Base-by-base conservation (phyloP, 2,329 filamentous ascomycete species). In the Coniochaeta sp. region DNA sequence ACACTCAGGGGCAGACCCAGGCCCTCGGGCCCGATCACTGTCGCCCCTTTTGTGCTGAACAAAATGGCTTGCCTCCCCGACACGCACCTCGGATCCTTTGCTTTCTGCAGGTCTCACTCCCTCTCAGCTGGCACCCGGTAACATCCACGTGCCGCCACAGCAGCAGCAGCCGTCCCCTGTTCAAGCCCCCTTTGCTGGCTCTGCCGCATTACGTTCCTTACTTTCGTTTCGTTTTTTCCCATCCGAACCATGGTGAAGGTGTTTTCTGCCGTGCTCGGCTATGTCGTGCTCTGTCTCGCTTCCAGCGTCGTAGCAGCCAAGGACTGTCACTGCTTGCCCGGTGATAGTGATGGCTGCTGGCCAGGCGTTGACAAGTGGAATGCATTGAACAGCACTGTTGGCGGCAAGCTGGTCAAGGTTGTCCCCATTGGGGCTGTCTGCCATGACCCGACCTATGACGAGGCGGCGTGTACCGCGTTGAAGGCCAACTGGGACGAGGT, bases 391-490 rank as follows among this genome's bases (percentile, higher is more conserved):
- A 40, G 59, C 14, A 70, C 73, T 5, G 58, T 79, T 6, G 61
- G 62, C 9, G 76, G 76, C 1, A 62, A 60, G 16, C 63, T 79
- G 27, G 62, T 79, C 22, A 64, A 67, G 4, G 75, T 70, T 0
- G 58, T 69, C 1, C 77, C 77, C 0, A 57, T 78, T 2, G 78
- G 67, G 1, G 56, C 67, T 1, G 64, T 69, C 0, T 81, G 77
- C 56, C 76, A 80, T 54, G 63, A 66, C 22, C 67, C 61, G 2
- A 57, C 49, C 3, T 59, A 60, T 27, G 74, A 74, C 57, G 61
- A 75, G 14, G 63, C 56, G 1, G 55, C 60, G 18, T 79, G 76
- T 53, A 53, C 59, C 1, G 56, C 50, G 7, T 53, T 78, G 16
- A 50, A 60, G 50, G 54, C 48, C 9, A 33, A 56, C 31, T 67